Conservation (phyloP, 768 basidiomycete genomes). For the Auriscalpium microsporum region DNA sequence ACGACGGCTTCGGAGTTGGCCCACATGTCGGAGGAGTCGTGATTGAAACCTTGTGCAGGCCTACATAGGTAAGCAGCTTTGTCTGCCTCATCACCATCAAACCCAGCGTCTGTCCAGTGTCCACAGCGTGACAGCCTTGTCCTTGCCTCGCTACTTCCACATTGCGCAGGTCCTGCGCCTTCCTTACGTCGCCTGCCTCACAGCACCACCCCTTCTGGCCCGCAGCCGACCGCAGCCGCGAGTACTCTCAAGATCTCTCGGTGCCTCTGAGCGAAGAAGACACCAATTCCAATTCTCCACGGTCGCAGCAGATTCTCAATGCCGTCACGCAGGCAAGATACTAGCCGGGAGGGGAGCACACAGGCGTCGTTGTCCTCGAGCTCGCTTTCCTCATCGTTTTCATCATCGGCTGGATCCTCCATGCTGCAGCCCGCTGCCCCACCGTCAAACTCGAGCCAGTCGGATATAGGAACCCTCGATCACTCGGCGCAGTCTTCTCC, state of each 20-base stretch:
- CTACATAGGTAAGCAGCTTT: neutral
- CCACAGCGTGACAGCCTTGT: constrained; percentile 2
- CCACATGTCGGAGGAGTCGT: too few species aligned
- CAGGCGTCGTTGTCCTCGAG: constrained; percentile 31
- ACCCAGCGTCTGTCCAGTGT: neutral
- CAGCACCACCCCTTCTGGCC: constrained; percentile 7
- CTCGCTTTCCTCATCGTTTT: constrained; percentile 37
- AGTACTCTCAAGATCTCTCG: constrained; percentile 7
- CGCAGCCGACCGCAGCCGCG: constrained; percentile 2
- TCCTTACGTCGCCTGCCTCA: constrained; percentile 13
- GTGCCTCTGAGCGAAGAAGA: neutral
- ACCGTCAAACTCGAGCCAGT: constrained; percentile 28
- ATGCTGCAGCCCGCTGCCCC: constrained; percentile 31
- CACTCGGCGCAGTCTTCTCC: constrained; percentile 28
- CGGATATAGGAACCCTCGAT: constrained; percentile 37
- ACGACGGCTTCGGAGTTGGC: neutral
- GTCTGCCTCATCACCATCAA: neutral
- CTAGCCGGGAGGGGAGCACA: constrained; percentile 17
- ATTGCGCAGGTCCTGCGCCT: constrained; percentile 6
- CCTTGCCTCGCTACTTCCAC: constrained; percentile 13
- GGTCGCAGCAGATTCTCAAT: constrained; percentile 1
- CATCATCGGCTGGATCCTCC: constrained; percentile 34
- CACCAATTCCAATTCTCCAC: constrained; percentile 3
- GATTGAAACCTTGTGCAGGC: neutral
- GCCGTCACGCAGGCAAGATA: constrained; percentile 14